Conservation (phyloP, 768 basidiomycete species). For the Rhizopogon sp. region DNA sequence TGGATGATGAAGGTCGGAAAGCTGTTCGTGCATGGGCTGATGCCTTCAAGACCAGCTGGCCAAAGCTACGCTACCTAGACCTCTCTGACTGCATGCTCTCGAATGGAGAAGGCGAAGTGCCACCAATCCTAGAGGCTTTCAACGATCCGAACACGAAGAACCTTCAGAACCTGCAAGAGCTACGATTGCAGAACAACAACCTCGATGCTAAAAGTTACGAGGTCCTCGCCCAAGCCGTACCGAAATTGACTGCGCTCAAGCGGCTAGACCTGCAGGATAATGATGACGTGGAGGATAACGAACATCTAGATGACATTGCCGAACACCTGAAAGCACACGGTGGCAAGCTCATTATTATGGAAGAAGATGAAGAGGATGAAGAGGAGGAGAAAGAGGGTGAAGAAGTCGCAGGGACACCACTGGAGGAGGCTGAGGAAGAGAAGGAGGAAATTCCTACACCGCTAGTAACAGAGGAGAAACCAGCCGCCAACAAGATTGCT, state of each 20-base stretch:
- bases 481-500: constrained; percentile 30
- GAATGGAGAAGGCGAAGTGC: constrained; percentile 68
- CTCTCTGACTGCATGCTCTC: constrained; percentile 90
- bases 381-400: constrained; percentile 50
- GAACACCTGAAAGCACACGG: constrained; percentile 57
- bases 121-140: constrained; percentile 58
- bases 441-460: constrained; percentile 17
- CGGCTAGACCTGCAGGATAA: constrained; percentile 87
- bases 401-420: constrained; percentile 25
- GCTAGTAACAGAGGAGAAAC: constrained; percentile 14
- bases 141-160: constrained; percentile 50
- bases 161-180: constrained; percentile 54
- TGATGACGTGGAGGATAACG: constrained; percentile 76
- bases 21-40: constrained; percentile 57
- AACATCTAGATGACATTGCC: constrained; percentile 49
- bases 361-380: constrained; percentile 81
- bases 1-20: constrained; percentile 48
- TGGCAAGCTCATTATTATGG: constrained; percentile 60
- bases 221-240: constrained; percentile 63
- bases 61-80: constrained; percentile 64
- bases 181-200: constrained; percentile 92
- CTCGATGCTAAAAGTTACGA: constrained; percentile 66
- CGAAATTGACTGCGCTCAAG: constrained; percentile 52
- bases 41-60: constrained; percentile 35
- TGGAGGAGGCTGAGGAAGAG: constrained; percentile 23